Evolutionary conservation across 2,329 filamentous ascomycete genomes (phyloP).

Genomic region (Nannizzia gypsea): DNA sequence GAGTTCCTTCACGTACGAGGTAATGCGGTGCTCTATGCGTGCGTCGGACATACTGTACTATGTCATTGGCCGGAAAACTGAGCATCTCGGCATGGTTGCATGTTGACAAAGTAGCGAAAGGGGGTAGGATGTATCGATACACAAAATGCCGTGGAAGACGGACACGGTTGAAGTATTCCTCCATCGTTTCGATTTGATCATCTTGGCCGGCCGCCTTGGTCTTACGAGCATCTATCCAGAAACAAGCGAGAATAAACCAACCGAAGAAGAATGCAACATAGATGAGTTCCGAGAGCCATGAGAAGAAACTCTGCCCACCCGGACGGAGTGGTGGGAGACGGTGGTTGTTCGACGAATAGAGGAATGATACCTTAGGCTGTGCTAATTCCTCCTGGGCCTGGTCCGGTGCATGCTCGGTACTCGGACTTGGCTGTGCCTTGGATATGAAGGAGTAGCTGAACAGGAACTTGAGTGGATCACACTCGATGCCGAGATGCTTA

Average conservation of each 20-base stretch:
- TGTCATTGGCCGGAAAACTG: slow-evolving; percentile 42
- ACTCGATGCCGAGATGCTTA: slow-evolving; percentile 40
- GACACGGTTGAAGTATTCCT: slow-evolving; percentile 41
- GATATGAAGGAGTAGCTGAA: slow-evolving; percentile 39
- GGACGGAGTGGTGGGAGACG: slow-evolving; percentile 36
- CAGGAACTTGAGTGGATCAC: slow-evolving; percentile 41
- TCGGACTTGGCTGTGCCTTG: background rate
- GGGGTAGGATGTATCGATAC: slow-evolving; percentile 42
- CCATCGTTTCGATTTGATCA: slow-evolving; percentile 33
- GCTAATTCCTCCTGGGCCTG: slow-evolving; percentile 5
- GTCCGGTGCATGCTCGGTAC: background rate
- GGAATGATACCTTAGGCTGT: slow-evolving; percentile 33
- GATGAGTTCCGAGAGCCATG: slow-evolving; percentile 35
- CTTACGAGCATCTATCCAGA: slow-evolving; percentile 32
- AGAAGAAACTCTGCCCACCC: slow-evolving; percentile 23
- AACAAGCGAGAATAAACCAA: slow-evolving; percentile 45
- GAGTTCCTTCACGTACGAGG: slow-evolving; percentile 40
- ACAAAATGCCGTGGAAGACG: slow-evolving; percentile 39
- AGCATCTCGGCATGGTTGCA: slow-evolving; percentile 43
- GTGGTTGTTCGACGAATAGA: slow-evolving; percentile 46
- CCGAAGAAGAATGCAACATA: slow-evolving; percentile 40
- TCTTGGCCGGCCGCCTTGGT: background rate
- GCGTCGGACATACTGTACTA: slow-evolving; percentile 40
- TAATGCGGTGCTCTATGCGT: slow-evolving; percentile 42
- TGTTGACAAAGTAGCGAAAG: slow-evolving; percentile 45